phyloP scores from a whole-genome alignment of 2,329 filamentous ascomycete genomes.

The Colletotrichum tamarilloi region DNA sequence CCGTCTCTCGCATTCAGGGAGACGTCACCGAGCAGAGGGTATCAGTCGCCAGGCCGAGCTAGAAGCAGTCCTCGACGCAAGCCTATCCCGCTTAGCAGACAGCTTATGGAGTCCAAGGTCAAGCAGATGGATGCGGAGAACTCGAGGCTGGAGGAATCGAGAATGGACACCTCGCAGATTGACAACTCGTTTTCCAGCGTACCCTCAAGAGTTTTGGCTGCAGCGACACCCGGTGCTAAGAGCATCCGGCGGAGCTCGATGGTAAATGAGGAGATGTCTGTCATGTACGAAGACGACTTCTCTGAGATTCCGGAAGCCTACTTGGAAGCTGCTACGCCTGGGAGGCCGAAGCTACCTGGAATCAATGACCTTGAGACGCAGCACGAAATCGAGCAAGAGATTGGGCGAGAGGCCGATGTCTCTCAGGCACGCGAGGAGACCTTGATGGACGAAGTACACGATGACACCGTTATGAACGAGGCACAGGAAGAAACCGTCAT shows the following conservation, averaged over 20 bases:
- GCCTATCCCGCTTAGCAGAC: slow-evolving; percentile 45
- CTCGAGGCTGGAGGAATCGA: neutral
- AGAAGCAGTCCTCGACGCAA: slow-evolving; percentile 51
- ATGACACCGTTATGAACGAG: neutral
- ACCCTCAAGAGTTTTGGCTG: slow-evolving; percentile 45
- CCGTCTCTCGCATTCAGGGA: neutral
- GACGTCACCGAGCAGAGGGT: slow-evolving; percentile 8
- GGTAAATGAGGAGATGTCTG: slow-evolving; percentile 44
- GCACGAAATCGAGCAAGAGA: neutral
- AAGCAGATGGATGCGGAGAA: slow-evolving; percentile 35
- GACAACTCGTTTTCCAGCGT: slow-evolving; percentile 49
- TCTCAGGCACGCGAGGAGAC: neutral
- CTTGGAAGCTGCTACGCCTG: slow-evolving; percentile 61
- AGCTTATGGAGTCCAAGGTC: slow-evolving; percentile 46
- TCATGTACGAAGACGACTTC: slow-evolving; percentile 65
- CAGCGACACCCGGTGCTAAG: slow-evolving; percentile 43
- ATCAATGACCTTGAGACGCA: slow-evolving; percentile 26
- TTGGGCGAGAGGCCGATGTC: neutral
- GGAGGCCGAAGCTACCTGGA: slow-evolving; percentile 39
- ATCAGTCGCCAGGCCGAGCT: slow-evolving; percentile 42
- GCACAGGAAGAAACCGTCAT: neutral
- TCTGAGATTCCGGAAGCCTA: slow-evolving; percentile 65
- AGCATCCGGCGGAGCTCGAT: slow-evolving; percentile 9
- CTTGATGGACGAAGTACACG: neutral
- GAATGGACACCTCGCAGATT: slow-evolving; percentile 8